Conservation (phyloP, 2,329 filamentous ascomycete species). For the Celoporthe dispersa region DNA sequence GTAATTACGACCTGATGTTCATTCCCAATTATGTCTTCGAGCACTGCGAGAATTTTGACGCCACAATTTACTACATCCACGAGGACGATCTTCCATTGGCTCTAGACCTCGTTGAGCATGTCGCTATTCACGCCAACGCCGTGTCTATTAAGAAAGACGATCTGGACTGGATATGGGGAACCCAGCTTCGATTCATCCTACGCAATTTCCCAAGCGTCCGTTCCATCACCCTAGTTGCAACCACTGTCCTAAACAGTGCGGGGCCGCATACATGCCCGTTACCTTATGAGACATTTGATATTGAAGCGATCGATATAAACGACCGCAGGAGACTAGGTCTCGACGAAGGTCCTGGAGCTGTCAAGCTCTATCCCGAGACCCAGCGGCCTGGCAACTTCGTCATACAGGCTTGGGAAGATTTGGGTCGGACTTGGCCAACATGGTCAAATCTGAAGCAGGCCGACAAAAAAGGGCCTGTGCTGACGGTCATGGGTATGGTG, state of each 20-base stretch:
- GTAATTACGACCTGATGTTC: constrained; percentile 21
- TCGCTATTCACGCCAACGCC: constrained; percentile 22
- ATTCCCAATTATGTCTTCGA: constrained; percentile 24
- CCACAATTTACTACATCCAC: constrained; percentile 1
- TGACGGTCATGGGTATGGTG: constrained; percentile 14
- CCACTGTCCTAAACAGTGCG: constrained; percentile 10
- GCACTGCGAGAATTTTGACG: constrained; percentile 16
- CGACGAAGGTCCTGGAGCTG: background rate
- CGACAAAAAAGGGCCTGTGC: background rate
- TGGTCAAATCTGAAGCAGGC: constrained; percentile 5
- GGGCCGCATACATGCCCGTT: background rate
- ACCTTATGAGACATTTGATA: constrained; percentile 15
- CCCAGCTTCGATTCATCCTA: constrained; percentile 25
- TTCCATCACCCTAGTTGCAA: constrained; percentile 12
- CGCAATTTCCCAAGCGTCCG: constrained; percentile 10
- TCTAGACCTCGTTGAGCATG: constrained; percentile 8
- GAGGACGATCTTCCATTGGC: background rate
- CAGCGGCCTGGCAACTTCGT: constrained; percentile 19
- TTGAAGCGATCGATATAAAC: constrained; percentile 1
- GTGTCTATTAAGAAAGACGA: constrained; percentile 17
- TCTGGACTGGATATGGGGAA: constrained; percentile 20
- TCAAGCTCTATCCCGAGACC: constrained; percentile 4
- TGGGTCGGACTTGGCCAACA: constrained; percentile 15
- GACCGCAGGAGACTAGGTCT: constrained; percentile 23
- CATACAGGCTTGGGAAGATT: constrained; percentile 19